Conservation (phyloP, 768 basidiomycete genomes). For the Cantharellus anzutake region DNA sequence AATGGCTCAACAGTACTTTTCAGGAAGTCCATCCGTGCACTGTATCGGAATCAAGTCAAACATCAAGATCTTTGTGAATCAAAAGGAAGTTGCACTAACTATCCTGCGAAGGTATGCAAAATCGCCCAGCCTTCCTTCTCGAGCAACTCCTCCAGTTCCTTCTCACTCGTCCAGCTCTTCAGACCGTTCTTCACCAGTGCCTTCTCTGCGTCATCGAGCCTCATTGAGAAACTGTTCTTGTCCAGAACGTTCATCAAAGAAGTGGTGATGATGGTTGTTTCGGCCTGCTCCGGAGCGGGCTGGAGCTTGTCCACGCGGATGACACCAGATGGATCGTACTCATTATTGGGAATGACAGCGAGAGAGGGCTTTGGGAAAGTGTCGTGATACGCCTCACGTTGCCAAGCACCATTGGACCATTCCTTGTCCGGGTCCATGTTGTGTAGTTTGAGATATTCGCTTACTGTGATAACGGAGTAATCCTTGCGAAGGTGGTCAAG, state of each 20-base stretch:
- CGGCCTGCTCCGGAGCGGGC: neutral
- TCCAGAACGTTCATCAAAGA: constrained; percentile 1
- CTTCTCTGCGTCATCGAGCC: neutral
- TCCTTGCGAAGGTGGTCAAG: constrained; percentile 21
- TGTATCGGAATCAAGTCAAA: constrained; percentile 6
- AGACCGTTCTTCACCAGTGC: neutral
- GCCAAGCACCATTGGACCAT: constrained; percentile 23
- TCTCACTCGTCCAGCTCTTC: constrained; percentile 12
- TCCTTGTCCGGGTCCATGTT: constrained; percentile 19
- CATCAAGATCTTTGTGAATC: neutral
- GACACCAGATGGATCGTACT: constrained; percentile 22
- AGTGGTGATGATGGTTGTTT: neutral
- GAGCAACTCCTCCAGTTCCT: constrained; percentile 18
- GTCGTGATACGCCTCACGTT: constrained; percentile 17
- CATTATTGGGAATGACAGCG: constrained; percentile 21
- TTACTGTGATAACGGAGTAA: constrained; percentile 23
- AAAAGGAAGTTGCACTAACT: constrained; percentile 17
- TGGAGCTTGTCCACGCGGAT: constrained; percentile 22
- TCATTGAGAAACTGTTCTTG: constrained; percentile 13
- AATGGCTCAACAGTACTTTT: constrained; percentile 25
- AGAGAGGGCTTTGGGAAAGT: constrained; percentile 14
- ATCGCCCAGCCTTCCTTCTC: constrained; percentile 23
- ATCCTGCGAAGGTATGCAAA: constrained; percentile 23
- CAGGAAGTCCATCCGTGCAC: constrained; percentile 25
- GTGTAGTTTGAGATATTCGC: constrained; percentile 27